Percentiles rank a stretch among this genome's conserved stretches.
phyloP scores from a whole-genome alignment of 306 rosid genomes.

The Begonia masoniana region DNA sequence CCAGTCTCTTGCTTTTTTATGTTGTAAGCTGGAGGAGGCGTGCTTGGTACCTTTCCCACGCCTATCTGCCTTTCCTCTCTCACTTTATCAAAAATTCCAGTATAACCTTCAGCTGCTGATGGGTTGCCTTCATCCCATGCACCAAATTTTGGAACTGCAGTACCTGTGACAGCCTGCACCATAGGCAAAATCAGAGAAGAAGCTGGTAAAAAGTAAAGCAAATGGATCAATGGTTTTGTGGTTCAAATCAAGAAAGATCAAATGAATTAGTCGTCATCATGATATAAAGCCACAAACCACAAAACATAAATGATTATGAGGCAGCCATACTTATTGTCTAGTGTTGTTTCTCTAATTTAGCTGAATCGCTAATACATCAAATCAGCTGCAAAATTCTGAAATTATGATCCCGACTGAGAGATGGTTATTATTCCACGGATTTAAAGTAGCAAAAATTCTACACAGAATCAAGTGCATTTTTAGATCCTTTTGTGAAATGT shows the following conservation, averaged over 20 bases:
- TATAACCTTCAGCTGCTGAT: conserved; percentile 12
- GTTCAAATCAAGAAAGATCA: not conserved
- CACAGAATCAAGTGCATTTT: not conserved
- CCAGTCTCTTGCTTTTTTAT: not conserved
- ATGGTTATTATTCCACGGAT: no score
- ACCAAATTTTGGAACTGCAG: conserved; percentile 13
- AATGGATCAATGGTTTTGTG: not conserved
- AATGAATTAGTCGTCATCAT: not conserved
- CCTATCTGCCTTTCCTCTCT: conserved; percentile 5
- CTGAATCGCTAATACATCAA: no score
- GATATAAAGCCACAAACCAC: no score
- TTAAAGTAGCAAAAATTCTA: no score
- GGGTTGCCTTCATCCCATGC: conserved; percentile 12
- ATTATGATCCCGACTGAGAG: no score
- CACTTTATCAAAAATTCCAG: conserved; percentile 14
- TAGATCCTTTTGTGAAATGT: not conserved
- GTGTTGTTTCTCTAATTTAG: no score
- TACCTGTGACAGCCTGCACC: not conserved
- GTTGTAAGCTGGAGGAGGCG: conserved; percentile 4
- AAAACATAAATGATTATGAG: no score
- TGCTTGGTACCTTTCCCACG: not conserved
- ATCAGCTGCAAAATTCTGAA: no score
- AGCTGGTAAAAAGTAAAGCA: not conserved
- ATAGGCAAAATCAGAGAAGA: no score
- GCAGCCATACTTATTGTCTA: no score